These are phyloP conservation scores for Rhizophagus clarus DNA, from an alignment of 192 early-diverging fungal species.

Conservation along the genomic window DNA sequence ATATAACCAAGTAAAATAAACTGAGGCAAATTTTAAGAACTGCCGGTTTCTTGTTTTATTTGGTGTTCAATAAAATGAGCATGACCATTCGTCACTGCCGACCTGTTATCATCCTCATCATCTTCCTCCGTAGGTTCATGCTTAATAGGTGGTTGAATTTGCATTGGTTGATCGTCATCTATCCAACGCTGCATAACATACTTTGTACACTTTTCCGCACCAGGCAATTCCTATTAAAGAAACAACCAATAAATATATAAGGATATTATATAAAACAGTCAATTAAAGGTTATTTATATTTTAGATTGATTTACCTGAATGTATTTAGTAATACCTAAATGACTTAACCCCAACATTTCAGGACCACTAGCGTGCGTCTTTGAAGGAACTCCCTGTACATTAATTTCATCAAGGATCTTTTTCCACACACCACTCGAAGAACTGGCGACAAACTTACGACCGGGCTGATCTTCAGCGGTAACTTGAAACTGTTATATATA, in stretches of 20 bases:
- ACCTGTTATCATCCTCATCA: neutral
- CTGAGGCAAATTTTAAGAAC: too few species aligned
- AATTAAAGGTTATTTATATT: neutral
- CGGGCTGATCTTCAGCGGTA: conserved; percentile 66
- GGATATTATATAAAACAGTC: neutral
- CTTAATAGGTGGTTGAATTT: neutral
- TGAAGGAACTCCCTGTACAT: conserved; percentile 59
- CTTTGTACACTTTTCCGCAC: conserved; percentile 36
- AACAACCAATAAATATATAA: neutral
- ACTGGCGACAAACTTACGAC: conserved; percentile 54
- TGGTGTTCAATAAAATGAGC: too few species aligned
- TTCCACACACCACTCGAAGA: conserved; percentile 76
- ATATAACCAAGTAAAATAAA: too few species aligned
- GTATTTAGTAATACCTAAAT: conserved; percentile 70
- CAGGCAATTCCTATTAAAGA: conserved; percentile 32
- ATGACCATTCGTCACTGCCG: neutral
- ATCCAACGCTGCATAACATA: conserved; percentile 40
- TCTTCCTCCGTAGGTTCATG: neutral
- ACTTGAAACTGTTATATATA: conserved; percentile 59
- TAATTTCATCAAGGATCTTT: conserved; percentile 60
- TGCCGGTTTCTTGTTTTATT: too few species aligned
- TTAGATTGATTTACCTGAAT: conserved; percentile 60
- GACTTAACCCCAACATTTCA: conserved; percentile 68
- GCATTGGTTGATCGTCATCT: conserved; percentile 27
- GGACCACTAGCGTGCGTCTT: conserved; percentile 76